Conservation (phyloP, 345 rosid genomes). For the Excoecaria agallocha region DNA sequence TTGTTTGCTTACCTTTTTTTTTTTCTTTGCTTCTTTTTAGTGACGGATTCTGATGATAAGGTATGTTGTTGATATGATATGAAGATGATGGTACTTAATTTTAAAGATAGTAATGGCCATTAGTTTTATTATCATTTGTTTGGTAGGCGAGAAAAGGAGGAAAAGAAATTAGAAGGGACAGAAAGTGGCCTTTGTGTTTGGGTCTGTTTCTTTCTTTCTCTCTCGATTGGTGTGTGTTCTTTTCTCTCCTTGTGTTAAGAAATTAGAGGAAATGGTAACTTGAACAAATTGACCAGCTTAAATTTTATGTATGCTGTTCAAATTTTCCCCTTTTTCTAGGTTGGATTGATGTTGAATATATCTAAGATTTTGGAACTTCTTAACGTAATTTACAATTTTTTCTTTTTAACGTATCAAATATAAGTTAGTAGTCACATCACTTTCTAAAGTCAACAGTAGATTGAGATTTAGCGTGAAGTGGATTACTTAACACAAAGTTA, state of each 20-base stretch:
- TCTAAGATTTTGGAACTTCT: neutral
- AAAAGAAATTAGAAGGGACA: neutral
- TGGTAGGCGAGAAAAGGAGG: constrained; percentile 6
- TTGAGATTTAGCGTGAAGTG: no score
- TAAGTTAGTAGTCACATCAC: no score
- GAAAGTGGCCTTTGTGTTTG: neutral
- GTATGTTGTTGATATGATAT: no score
- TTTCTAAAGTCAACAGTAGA: no score
- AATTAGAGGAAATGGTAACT: neutral
- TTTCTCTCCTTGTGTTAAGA: neutral
- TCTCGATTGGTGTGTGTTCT: neutral
- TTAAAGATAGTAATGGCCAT: no score
- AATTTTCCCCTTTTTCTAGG: neutral
- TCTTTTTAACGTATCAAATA: neutral
- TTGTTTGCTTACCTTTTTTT: neutral
- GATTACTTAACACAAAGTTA: no score
- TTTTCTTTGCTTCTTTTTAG: neutral
- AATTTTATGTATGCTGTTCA: neutral
- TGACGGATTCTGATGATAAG: no score
- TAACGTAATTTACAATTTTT: neutral
- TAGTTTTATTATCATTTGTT: neutral
- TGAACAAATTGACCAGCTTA: neutral
- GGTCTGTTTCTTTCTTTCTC: neutral
- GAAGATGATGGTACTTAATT: no score
- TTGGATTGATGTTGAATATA: no score